Conservation (phyloP, 371 early-diverging fungal species). For the Mucor circinelloides region DNA sequence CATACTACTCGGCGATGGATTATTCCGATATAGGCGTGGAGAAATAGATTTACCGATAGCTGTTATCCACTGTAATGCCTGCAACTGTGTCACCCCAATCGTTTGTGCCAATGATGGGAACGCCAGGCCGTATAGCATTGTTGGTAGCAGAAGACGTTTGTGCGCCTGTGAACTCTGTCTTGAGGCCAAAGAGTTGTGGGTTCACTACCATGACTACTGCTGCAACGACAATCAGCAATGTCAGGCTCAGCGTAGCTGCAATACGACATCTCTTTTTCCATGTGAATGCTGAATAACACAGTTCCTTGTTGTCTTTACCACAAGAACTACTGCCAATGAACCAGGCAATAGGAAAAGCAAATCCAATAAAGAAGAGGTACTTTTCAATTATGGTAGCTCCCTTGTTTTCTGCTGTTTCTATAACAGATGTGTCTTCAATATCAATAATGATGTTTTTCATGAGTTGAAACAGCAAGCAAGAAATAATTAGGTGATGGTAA, state of each 20-base stretch:
- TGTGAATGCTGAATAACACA: slow-evolving; percentile 6
- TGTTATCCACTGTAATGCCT: slow-evolving; percentile 22
- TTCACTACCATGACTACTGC: slow-evolving; percentile 41
- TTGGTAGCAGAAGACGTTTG: slow-evolving; percentile 35
- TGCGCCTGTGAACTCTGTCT: slow-evolving; percentile 26
- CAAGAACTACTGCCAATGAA: slow-evolving; percentile 36
- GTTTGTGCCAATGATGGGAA: slow-evolving; percentile 39
- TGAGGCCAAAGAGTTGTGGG: slow-evolving; percentile 39
- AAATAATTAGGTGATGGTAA: neutral
- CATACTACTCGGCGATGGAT: neutral
- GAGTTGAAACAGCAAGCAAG: neutral
- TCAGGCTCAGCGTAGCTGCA: slow-evolving; percentile 38
- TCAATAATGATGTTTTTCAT: neutral
- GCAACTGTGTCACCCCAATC: slow-evolving; percentile 38
- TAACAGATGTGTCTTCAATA: neutral
- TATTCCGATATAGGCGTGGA: neutral
- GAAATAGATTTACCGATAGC: neutral
- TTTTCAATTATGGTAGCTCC: slow-evolving; percentile 9
- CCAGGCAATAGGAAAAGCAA: slow-evolving; percentile 41
- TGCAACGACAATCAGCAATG: slow-evolving; percentile 24
- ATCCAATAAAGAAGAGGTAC: slow-evolving; percentile 39
- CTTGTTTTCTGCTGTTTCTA: neutral
- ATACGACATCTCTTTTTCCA: slow-evolving; percentile 54
- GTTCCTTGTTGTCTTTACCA: neutral
- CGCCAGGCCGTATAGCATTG: slow-evolving; percentile 41